phyloP scores from a whole-genome alignment of 2,329 filamentous ascomycete genomes.

The Aspergillus cejpii region DNA sequence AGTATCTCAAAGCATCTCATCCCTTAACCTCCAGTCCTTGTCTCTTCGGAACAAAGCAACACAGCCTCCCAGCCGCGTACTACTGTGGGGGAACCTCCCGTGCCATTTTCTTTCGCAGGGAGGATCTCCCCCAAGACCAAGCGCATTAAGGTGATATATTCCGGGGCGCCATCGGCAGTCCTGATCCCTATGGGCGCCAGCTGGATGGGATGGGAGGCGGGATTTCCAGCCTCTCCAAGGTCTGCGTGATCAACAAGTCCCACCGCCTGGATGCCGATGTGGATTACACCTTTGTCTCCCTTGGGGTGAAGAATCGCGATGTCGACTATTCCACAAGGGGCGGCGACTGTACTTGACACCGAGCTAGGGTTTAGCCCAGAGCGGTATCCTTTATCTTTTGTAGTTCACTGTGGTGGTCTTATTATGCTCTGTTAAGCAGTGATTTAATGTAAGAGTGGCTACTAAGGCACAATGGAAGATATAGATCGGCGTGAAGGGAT shows the following conservation, averaged over 20 bases:
- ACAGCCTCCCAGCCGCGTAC: constrained; percentile 49
- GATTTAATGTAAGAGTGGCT: no score
- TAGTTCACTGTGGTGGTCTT: no score
- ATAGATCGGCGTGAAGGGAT: no score
- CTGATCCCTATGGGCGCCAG: constrained; percentile 61
- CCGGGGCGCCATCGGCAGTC: constrained; percentile 55
- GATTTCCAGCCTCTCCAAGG: constrained; percentile 62
- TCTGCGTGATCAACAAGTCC: constrained; percentile 58
- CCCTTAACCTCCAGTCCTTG: background rate
- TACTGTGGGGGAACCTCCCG: constrained; percentile 65
- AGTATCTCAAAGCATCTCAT: no score
- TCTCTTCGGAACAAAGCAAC: constrained; percentile 18
- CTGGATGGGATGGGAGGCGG: constrained; percentile 66
- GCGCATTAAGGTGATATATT: constrained; percentile 52
- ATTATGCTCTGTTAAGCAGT: no score
- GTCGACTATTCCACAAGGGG: constrained; percentile 66
- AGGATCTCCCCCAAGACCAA: constrained; percentile 47
- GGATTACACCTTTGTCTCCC: constrained; percentile 64
- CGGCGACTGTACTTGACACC: constrained; percentile 59
- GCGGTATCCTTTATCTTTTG: no score
- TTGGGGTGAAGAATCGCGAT: constrained; percentile 55
- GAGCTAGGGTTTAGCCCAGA: no score
- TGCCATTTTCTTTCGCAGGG: constrained; percentile 53
- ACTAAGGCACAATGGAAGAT: no score
- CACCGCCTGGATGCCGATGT: constrained; percentile 49